A percentile compares a stretch with the other conserved stretches of the same genome.
Evolutionary conservation across 805 yeast species (phyloP).

Genomic region (Yarrowia sp.): DNA sequence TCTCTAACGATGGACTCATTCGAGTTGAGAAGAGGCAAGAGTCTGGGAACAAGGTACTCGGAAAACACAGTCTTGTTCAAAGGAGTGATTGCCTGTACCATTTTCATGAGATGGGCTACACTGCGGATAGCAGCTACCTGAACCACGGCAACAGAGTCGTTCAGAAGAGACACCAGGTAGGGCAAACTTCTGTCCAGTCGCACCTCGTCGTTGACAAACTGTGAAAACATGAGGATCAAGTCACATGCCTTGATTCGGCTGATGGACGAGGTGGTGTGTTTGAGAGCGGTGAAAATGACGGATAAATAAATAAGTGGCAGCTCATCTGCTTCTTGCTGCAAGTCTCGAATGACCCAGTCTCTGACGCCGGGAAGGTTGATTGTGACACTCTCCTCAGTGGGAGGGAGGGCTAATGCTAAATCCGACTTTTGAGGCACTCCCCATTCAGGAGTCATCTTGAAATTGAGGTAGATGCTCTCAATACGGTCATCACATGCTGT

Average conservation of each 20-base stretch:
- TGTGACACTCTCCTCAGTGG: constrained; percentile 6
- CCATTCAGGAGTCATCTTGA: constrained; percentile 11
- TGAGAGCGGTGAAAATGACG: constrained; percentile 56
- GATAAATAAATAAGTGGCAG: constrained; percentile 43
- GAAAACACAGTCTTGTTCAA: constrained; percentile 74
- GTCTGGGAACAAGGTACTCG: constrained; percentile 76
- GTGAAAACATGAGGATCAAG: constrained; percentile 70
- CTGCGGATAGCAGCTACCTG: constrained; percentile 63
- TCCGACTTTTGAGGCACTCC: constrained; percentile 14
- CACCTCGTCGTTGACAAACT: constrained; percentile 72
- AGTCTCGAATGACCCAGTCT: constrained; percentile 24
- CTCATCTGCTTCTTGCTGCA: constrained; percentile 6
- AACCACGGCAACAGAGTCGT: constrained; percentile 64
- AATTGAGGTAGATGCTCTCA: constrained; percentile 57
- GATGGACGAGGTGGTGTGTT: constrained; percentile 58
- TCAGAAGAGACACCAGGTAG: constrained; percentile 66
- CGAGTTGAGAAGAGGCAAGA: constrained; percentile 47
- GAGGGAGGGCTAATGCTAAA: background rate
- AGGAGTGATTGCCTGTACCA: constrained; percentile 66
- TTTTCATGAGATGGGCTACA: constrained; percentile 62
- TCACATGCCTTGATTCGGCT: constrained; percentile 71
- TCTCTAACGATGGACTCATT: constrained; percentile 54
- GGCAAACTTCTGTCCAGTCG: constrained; percentile 87
- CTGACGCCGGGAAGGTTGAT: background rate
- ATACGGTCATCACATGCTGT: constrained; percentile 50